Conservation (phyloP, 768 basidiomycete genomes). For the Amanita pseudoporphyria region DNA sequence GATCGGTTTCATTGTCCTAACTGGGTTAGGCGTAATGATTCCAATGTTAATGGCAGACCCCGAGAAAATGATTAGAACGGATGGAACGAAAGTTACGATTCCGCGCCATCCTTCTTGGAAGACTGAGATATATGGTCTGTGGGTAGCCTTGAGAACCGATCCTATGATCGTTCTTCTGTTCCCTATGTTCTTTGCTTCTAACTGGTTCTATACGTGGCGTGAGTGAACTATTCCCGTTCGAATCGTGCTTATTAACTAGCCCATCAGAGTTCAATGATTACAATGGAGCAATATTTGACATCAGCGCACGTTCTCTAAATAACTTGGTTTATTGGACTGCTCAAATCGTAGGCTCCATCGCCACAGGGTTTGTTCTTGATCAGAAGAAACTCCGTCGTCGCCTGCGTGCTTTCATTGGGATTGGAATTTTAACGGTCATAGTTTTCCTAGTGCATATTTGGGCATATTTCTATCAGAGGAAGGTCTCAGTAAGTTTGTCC, state of each 20-base stretch:
- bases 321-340: slow-evolving; percentile 73
- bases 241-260: background rate
- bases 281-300: slow-evolving; percentile 74
- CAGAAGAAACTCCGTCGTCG: slow-evolving; percentile 45
- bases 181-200: slow-evolving; percentile 80
- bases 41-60: slow-evolving; percentile 69
- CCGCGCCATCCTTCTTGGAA: slow-evolving; percentile 71
- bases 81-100: slow-evolving; percentile 58
- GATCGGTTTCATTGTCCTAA: slow-evolving; percentile 72
- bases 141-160: slow-evolving; percentile 57
- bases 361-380: slow-evolving; percentile 65
- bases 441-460: slow-evolving; percentile 66
- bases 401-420: slow-evolving; percentile 61
- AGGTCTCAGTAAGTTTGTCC: background rate
- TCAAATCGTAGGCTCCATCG: slow-evolving; percentile 67
- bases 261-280: slow-evolving; percentile 65
- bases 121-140: slow-evolving; percentile 62
- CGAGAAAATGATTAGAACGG: slow-evolving; percentile 59
- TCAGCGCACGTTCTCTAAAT: slow-evolving; percentile 69
- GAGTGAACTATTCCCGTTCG: slow-evolving; percentile 15
- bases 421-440: slow-evolving; percentile 50
- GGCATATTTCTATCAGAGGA: slow-evolving; percentile 74
- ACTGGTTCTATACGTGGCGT: slow-evolving; percentile 88
- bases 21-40: slow-evolving; percentile 55
- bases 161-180: slow-evolving; percentile 67